A percentile compares a stretch with the other conserved stretches of the same genome.
Conservation (phyloP, 176 grass and related monocot species). For the Oryza officinalis region DNA sequence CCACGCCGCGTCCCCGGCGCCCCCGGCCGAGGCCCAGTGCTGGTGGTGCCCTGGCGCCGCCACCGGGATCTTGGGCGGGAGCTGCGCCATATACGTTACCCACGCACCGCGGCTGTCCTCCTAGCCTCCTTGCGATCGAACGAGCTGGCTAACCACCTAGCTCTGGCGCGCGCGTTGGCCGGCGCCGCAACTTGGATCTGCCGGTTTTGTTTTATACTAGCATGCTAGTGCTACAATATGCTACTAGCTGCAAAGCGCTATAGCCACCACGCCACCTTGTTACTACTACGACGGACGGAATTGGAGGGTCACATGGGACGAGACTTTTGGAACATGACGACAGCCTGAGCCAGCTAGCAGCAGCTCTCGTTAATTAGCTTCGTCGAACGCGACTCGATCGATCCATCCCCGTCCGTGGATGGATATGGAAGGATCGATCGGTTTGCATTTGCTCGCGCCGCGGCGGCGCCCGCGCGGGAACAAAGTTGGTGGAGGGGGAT, state of each 20-base stretch:
- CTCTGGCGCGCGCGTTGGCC: conserved; percentile 2
- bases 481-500: conserved; percentile 6
- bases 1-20: conserved; percentile 1
- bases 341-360: conserved; percentile 58
- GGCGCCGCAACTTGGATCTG: conserved; percentile 25
- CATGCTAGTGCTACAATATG: background rate
- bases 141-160: background rate
- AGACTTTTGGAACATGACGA: conserved; percentile 71
- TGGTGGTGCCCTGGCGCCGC: conserved; percentile 32
- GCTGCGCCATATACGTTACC: conserved; percentile 43
- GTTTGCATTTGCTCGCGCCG: background rate
- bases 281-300: conserved; percentile 19
- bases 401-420: background rate
- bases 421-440: background rate
- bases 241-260: background rate
- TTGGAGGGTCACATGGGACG: conserved; percentile 63
- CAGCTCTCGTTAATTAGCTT: background rate
- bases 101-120: too few relatives aligned
- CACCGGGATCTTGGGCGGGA: conserved; percentile 55
- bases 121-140: background rate
- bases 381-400: background rate
- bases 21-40: conserved; percentile 41
- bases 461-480: background rate
- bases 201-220: conserved; percentile 45
- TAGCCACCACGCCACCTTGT: background rate